phyloP scores from a whole-genome alignment of 257 asterid genomes.

The Paraleonurus japonicus region DNA sequence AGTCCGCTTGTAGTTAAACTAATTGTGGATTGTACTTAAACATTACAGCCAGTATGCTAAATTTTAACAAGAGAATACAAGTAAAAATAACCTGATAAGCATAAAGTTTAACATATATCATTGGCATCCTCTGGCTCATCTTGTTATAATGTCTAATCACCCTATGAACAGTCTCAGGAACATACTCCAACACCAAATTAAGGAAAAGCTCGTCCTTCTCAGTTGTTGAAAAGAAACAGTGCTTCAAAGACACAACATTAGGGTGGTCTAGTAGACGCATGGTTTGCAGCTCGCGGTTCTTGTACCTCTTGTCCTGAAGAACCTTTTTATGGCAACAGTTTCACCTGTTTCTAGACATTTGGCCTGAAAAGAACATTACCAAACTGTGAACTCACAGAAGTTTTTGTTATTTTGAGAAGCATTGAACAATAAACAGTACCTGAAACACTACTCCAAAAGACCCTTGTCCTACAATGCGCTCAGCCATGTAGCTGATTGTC shows the following conservation, averaged over 20 bases:
- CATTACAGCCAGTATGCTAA: neutral
- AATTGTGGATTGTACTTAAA: neutral
- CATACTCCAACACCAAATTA: conserved; percentile 83
- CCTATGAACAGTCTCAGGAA: conserved; percentile 79
- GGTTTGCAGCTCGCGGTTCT: conserved; percentile 82
- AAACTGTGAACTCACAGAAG: neutral
- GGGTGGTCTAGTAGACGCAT: conserved; percentile 89
- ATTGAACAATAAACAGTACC: conserved; percentile 34
- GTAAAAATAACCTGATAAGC: conserved; percentile 58
- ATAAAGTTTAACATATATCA: conserved; percentile 74
- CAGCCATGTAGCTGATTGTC: conserved; percentile 93
- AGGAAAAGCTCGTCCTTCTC: conserved; percentile 80
- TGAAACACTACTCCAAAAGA: conserved; percentile 89
- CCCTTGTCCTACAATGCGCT: conserved; percentile 81
- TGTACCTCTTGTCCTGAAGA: conserved; percentile 87
- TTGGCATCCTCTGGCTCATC: conserved; percentile 83
- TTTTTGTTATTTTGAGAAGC: neutral
- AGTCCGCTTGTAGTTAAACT: neutral
- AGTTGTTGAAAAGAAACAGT: conserved; percentile 78
- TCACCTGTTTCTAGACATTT: conserved; percentile 88
- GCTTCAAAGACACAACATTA: conserved; percentile 66
- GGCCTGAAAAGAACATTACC: conserved; percentile 46
- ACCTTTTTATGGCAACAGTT: conserved; percentile 85
- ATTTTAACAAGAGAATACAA: neutral
- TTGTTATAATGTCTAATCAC: conserved; percentile 79